Conservation (phyloP, 345 rosid genomes). For the Gossypium bickii region DNA sequence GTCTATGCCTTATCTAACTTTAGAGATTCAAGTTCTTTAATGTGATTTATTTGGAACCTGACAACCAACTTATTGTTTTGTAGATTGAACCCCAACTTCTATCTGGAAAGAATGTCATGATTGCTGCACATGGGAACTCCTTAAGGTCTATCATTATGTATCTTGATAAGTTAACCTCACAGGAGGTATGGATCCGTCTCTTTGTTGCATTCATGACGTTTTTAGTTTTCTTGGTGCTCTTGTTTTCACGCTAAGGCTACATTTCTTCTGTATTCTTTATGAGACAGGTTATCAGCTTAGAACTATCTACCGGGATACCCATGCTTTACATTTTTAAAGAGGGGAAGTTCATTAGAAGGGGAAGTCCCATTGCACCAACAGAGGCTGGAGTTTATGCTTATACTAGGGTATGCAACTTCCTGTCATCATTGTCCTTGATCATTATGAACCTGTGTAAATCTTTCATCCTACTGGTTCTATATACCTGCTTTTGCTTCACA, state of each 20-base stretch:
- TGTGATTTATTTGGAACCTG: constrained; percentile 15
- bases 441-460: constrained; percentile 3
- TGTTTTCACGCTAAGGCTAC: neutral
- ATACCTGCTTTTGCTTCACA: neutral
- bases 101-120: constrained; percentile 77
- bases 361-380: constrained; percentile 80
- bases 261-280: neutral
- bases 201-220: neutral
- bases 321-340: constrained; percentile 91
- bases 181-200: constrained; percentile 55
- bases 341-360: constrained; percentile 79
- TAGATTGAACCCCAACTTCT: constrained; percentile 89
- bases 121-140: constrained; percentile 96
- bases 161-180: constrained; percentile 91
- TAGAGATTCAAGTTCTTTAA: neutral
- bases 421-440: neutral
- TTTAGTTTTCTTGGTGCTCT: neutral
- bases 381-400: constrained; percentile 98
- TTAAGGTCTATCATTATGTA: constrained; percentile 93
- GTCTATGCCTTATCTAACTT: too few species aligned
- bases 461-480: neutral
- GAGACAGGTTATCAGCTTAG: constrained; percentile 69
- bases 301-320: constrained; percentile 88
- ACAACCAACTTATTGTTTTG: constrained; percentile 12
- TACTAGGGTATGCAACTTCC: constrained; percentile 53